Base-by-base conservation (phyloP, 306 rosid genomes). In the Castanospermum australe region DNA sequence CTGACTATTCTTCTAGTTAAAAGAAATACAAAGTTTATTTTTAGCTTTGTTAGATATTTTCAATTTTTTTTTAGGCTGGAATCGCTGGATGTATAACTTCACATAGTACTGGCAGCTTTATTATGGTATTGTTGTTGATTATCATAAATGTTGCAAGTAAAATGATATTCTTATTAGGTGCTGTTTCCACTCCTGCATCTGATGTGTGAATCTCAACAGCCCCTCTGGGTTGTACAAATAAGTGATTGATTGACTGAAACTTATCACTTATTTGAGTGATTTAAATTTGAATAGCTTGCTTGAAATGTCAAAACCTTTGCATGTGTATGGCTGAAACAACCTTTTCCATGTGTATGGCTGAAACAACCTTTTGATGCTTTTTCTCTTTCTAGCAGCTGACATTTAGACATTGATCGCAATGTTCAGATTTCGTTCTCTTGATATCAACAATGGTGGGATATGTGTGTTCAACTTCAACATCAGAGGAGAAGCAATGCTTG, bases 401-500 rank as follows among this genome's bases (percentile, higher is more conserved):
- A 55, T 67, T 56, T 17, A 59, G 73, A 67, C 44, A 30, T 48
- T 79, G 81, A 65, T 84, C 20, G 75, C 33, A 33, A 62, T 56
- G 24, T 86, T 80, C 86, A 90, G 96, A 87, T 92, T 92, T 76
- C 96, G 92, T 15, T 87, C 92, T 5, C 63, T 86, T 21, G 93
- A 92, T 51, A 63, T 90, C 61, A 90, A 92, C 76, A 92, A 92
- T 8, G 92, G 93, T 4, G 92, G 96, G 51, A 80, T 90, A 65
- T 86, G 91, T 63, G 91, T 85, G 6, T 87, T 92, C 75, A 90
- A 76, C 76, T 90, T 92, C 93, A 92, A 87, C 59, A 69, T 55
- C 35, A 82, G 82, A 87, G 96, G 97, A 39, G 97, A 92, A 82
- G 93, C 93, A 14, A 90, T 90, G 93, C 92, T 90, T 72, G 84